Evolutionary conservation across 176 grass and related monocot genomes (phyloP).

Genomic region (Musa acuminata): DNA sequence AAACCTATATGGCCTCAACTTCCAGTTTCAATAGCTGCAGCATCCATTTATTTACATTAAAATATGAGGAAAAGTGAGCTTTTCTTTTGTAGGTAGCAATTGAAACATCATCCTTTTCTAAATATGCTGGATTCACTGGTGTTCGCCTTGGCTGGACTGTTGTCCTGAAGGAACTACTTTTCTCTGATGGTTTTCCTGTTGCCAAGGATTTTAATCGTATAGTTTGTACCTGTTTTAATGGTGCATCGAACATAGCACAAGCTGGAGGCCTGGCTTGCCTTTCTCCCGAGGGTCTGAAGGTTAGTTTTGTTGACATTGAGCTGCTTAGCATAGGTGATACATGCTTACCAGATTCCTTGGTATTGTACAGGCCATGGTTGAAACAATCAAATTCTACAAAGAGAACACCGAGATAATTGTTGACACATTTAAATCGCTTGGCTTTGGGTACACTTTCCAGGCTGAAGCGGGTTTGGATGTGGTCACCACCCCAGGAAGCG

Average conservation of each 20-base stretch:
- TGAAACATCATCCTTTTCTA: slow-evolving; percentile 87
- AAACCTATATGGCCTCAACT: too few species aligned
- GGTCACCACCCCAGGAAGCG: slow-evolving; percentile 79
- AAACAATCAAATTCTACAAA: slow-evolving; percentile 59
- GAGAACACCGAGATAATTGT: slow-evolving; percentile 71
- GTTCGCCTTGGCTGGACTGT: slow-evolving; percentile 91
- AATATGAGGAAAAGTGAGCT: neutral
- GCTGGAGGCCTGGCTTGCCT: slow-evolving; percentile 84
- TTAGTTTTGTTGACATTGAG: neutral
- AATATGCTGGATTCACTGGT: slow-evolving; percentile 91
- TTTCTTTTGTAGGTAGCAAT: slow-evolving; percentile 55
- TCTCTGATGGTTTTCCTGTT: slow-evolving; percentile 77
- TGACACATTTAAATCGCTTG: slow-evolving; percentile 66
- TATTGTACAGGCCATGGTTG: slow-evolving; percentile 34
- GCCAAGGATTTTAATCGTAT: slow-evolving; percentile 92
- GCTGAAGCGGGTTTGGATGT: slow-evolving; percentile 49
- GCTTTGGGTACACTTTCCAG: slow-evolving; percentile 92
- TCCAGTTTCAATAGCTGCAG: neutral
- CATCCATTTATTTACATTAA: neutral
- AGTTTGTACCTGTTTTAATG: slow-evolving; percentile 80
- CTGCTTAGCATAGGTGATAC: neutral
- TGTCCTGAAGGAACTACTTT: slow-evolving; percentile 69
- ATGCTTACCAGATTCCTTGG: neutral
- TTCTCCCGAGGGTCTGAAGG: slow-evolving; percentile 65
- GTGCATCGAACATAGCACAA: slow-evolving; percentile 72